These are phyloP conservation scores for Lyophyllum shimeji DNA, from an alignment of 768 basidiomycete genomes.

Conservation along the genomic window DNA sequence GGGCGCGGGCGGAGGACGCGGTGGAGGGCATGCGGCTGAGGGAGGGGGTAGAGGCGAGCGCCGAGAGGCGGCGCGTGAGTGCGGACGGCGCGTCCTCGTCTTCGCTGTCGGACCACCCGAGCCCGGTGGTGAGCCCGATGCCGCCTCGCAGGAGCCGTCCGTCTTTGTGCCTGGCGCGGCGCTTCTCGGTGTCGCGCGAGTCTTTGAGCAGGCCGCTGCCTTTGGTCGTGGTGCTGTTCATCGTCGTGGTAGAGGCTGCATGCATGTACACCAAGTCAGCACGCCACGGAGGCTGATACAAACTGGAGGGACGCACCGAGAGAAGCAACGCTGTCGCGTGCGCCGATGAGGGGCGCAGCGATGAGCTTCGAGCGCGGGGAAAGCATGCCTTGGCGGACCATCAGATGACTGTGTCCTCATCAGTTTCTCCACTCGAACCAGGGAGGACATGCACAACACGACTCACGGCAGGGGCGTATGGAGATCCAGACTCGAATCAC, in stretches of 20 bases:
- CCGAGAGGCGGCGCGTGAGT: constrained; percentile 61
- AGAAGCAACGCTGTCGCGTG: constrained; percentile 28
- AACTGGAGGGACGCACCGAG: constrained; percentile 26
- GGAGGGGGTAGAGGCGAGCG: no score
- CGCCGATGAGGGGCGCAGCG: constrained; percentile 15
- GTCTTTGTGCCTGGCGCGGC: constrained; percentile 62
- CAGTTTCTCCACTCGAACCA: background rate
- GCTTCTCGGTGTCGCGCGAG: constrained; percentile 52
- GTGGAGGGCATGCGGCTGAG: constrained; percentile 25
- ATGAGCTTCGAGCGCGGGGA: constrained; percentile 67
- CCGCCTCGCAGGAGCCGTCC: constrained; percentile 57
- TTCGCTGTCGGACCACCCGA: constrained; percentile 78
- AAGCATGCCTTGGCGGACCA: constrained; percentile 65
- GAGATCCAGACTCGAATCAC: constrained; percentile 63
- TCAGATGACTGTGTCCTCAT: constrained; percentile 47
- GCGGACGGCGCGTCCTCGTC: constrained; percentile 73
- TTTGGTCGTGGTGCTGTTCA: background rate
- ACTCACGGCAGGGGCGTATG: constrained; percentile 72
- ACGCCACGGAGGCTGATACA: background rate
- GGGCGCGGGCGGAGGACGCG: constrained; percentile 10
- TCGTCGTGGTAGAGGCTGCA: constrained; percentile 6
- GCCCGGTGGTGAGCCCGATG: constrained; percentile 67
- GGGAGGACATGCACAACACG: constrained; percentile 1
- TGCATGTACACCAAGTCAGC: background rate
- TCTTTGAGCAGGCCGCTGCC: constrained; percentile 43